Evolutionary conservation across 352 stramenopile species (phyloP).

Genomic region (Phytophthora sp.): DNA sequence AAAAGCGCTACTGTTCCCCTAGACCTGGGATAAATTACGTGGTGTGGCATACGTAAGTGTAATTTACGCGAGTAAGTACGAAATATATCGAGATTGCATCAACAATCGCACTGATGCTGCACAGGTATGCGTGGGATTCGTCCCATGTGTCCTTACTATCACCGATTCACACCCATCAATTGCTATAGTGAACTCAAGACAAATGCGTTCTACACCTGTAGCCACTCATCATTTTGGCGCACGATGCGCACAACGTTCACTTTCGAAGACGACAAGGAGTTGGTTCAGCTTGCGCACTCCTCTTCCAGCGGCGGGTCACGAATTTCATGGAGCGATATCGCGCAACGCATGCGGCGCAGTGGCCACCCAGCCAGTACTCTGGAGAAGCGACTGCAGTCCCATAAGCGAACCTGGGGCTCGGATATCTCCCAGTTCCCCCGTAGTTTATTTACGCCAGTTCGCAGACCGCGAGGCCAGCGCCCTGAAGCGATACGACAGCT

Average conservation of each 20-base stretch:
- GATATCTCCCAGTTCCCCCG: not conserved
- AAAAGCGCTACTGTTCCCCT: too few species aligned
- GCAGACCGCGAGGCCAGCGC: too few species aligned
- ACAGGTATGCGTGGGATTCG: not conserved
- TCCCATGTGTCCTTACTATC: not conserved
- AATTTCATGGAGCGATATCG: not conserved
- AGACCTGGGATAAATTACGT: not conserved
- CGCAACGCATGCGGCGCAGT: not conserved
- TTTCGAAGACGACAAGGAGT: conserved; percentile 16
- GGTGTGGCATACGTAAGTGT: conserved; percentile 3
- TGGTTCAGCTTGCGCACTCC: not conserved
- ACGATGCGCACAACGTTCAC: not conserved
- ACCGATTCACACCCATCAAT: not conserved
- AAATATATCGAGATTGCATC: conserved; percentile 17
- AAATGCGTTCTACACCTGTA: not conserved
- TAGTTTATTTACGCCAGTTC: conserved; percentile 5
- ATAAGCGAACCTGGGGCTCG: not conserved
- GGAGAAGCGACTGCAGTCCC: not conserved
- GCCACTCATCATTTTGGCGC: not conserved
- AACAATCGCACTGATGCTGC: not conserved
- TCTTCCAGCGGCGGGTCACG: not conserved
- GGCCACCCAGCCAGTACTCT: not conserved
- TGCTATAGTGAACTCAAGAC: not conserved
- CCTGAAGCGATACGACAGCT: too few species aligned
- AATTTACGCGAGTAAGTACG: conserved; percentile 5